Base-by-base conservation (phyloP, 805 yeast genomes). In the Candida corydali region DNA sequence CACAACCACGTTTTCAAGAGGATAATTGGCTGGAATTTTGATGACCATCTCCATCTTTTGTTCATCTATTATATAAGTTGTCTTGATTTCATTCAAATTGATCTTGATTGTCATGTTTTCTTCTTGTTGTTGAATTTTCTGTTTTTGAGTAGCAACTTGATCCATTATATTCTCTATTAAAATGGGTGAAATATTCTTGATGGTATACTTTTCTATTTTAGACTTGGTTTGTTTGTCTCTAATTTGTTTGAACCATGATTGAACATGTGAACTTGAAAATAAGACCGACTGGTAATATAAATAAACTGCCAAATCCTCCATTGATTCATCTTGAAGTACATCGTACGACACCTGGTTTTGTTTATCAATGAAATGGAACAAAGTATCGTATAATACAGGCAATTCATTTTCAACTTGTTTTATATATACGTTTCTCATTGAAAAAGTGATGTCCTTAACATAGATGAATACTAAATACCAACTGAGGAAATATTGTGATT, bases 1-100 rank as follows among this genome's bases (percentile, higher is more conserved):
- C 1, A 93, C 88, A 7, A 68, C 65, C 8, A 93, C 81, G 44
- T 76, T 81, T 2, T 78, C 74, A 28, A 91, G 71, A 8, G 99
- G 99, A 49, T 79, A 93, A 26, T 77, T 73, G 0, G 65, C 51
- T 0, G 98, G 98, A 6, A 91, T 61, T 29, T 70, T 70, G 42
- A 91, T 78, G 0, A 79, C 73, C 65, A 94, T 75, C 49, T 86
- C 95, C 73, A 89, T 70, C 17, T 75, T 76, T 51, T 88, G 95
- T 38, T 89, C 97, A 57, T 89, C 98, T 39, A 89, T 85, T 31
- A 78, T 65, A 55, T 85, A 88, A 1, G 72, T 63, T 1, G 87
- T 81, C 43, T 73, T 80, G 41, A 89, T 76, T 54, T 87, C 96
- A 44, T 77, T 75, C 36, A 64, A 69, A 51, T 80, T 82, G 22